phyloP scores from a whole-genome alignment of 2,329 filamentous ascomycete genomes.

The Exophiala dermatitidis region DNA sequence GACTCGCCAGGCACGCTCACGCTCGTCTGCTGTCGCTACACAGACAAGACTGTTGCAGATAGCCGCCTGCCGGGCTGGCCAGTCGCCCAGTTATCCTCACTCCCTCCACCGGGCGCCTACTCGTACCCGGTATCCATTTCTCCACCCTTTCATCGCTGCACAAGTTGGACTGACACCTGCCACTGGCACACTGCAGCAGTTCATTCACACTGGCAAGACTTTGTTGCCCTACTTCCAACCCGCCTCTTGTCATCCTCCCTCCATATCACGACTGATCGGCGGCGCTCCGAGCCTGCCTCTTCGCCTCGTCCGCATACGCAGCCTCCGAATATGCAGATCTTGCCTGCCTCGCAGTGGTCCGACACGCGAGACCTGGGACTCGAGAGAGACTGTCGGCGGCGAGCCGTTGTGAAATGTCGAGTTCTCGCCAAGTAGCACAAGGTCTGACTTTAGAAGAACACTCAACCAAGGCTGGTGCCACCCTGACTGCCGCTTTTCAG shows the following conservation, averaged over 20 bases:
- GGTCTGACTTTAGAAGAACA: constrained; percentile 10
- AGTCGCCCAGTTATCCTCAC: background rate
- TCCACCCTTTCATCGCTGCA: background rate
- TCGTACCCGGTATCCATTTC: background rate
- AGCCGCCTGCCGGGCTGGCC: background rate
- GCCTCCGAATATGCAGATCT: constrained; percentile 21
- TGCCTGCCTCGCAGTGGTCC: constrained; percentile 16
- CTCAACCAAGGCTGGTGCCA: constrained; percentile 20
- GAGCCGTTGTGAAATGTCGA: constrained; percentile 16
- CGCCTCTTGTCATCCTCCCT: background rate
- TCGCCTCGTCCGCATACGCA: constrained; percentile 1
- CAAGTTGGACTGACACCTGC: constrained; percentile 5
- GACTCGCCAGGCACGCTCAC: background rate
- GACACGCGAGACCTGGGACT: constrained; percentile 13
- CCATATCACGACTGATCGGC: background rate
- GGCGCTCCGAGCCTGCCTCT: background rate
- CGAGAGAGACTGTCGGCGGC: background rate
- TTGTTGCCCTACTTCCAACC: background rate
- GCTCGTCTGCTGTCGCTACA: background rate
- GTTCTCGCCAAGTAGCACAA: constrained; percentile 19
- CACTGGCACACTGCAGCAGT: constrained; percentile 4
- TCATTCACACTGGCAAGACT: background rate
- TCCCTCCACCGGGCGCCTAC: constrained; percentile 1
- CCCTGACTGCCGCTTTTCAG: constrained; percentile 36
- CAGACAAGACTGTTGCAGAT: background rate